Conservation (phyloP, 495 filamentous ascomycete species). For the Penicillium mononematosum region DNA sequence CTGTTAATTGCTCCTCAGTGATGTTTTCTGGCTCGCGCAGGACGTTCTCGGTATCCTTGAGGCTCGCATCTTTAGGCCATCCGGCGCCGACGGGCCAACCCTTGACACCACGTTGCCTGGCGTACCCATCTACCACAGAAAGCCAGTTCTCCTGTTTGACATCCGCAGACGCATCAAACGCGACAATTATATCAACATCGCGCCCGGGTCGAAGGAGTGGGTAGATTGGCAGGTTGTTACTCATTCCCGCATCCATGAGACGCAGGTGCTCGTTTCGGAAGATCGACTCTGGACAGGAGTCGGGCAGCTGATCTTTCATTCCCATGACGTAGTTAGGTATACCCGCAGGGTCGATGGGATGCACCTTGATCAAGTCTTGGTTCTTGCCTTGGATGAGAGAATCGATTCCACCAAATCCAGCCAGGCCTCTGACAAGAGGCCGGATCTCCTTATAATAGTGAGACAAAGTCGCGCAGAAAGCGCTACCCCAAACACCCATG, state of each 20-base stretch:
- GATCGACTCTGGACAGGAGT: conserved; percentile 71
- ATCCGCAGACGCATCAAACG: conserved; percentile 83
- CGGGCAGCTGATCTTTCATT: conserved; percentile 70
- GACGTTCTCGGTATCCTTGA: conserved; percentile 56
- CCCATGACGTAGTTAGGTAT: conserved; percentile 86
- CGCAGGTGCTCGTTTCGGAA: conserved; percentile 68
- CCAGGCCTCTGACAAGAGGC: conserved; percentile 69
- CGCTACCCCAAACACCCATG: conserved; percentile 91
- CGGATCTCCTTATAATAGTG: conserved; percentile 95
- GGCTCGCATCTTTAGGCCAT: conserved; percentile 68
- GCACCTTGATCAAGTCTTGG: conserved; percentile 80
- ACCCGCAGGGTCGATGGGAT: conserved; percentile 84
- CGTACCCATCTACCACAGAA: conserved; percentile 87
- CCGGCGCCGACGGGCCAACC: conserved; percentile 91
- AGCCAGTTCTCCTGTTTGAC: conserved; percentile 91
- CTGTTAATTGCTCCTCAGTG: conserved; percentile 56
- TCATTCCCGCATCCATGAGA: conserved; percentile 97
- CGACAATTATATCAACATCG: conserved; percentile 86
- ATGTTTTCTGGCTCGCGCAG: conserved; percentile 67
- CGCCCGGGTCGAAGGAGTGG: conserved; percentile 84
- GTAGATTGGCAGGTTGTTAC: conserved; percentile 94
- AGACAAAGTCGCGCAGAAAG: conserved; percentile 90
- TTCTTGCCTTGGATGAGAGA: conserved; percentile 79
- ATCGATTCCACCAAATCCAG: conserved; percentile 76
- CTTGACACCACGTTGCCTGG: conserved; percentile 78